Percentiles rank a stretch among this genome's conserved stretches.
Conservation (phyloP, 2,329 filamentous ascomycete genomes). For the Clarireedia sp. region DNA sequence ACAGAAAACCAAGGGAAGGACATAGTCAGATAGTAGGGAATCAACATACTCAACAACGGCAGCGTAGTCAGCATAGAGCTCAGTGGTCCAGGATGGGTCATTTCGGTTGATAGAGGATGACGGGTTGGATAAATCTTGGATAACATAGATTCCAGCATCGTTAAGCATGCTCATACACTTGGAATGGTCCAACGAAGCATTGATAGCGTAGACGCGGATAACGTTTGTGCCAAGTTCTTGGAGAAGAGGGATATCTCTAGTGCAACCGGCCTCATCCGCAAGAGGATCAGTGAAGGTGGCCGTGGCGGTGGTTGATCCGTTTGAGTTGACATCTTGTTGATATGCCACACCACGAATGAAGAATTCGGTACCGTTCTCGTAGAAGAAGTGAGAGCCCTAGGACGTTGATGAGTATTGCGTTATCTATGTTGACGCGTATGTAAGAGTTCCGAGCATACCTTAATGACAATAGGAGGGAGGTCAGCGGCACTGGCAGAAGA, state of each 20-base stretch:
- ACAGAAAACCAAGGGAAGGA: neutral
- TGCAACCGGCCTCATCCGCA: slow-evolving; percentile 61
- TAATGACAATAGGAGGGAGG: slow-evolving; percentile 46
- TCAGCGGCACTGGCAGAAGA: slow-evolving; percentile 42
- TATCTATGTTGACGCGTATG: neutral
- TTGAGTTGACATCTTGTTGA: slow-evolving; percentile 66
- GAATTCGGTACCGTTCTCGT: slow-evolving; percentile 66
- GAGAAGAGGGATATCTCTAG: slow-evolving; percentile 79
- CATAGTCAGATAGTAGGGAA: neutral
- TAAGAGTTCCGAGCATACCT: slow-evolving; percentile 21
- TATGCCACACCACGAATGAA: slow-evolving; percentile 94
- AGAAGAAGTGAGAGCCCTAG: slow-evolving; percentile 30
- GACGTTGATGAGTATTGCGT: slow-evolving; percentile 3
- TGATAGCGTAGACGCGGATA: slow-evolving; percentile 90
- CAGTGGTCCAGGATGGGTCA: slow-evolving; percentile 68
- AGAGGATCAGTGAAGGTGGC: slow-evolving; percentile 74
- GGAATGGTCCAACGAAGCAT: slow-evolving; percentile 70
- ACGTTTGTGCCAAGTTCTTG: slow-evolving; percentile 76
- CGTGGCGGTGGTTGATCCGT: slow-evolving; percentile 40
- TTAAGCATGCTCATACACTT: slow-evolving; percentile 78
- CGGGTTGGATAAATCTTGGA: slow-evolving; percentile 84
- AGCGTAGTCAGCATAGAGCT: slow-evolving; percentile 74
- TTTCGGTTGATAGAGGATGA: slow-evolving; percentile 77
- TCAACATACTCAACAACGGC: slow-evolving; percentile 58
- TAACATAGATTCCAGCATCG: slow-evolving; percentile 86